These are phyloP conservation scores for Trametes polyzona DNA, from an alignment of 1,284 basidiomycete species.

Conservation along the genomic window DNA sequence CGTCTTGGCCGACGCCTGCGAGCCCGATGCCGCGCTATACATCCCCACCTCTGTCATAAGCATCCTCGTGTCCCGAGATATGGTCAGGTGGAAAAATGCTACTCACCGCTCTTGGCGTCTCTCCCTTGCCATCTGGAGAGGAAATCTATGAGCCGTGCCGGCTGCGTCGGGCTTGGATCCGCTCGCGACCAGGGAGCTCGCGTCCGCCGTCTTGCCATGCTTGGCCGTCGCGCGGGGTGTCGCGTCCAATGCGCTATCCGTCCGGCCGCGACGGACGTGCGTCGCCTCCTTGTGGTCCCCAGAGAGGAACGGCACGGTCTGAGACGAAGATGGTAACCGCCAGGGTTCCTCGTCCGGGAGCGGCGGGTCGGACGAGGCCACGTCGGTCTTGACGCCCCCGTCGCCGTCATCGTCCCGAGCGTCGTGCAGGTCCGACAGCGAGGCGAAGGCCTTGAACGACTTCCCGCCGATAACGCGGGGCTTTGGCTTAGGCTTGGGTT, in stretches of 20 bases:
- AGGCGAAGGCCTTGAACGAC: not conserved
- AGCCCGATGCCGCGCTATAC: not conserved
- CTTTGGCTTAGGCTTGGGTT: conserved; percentile 12
- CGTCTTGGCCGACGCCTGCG: not conserved
- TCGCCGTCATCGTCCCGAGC: not conserved
- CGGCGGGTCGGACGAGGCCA: not conserved
- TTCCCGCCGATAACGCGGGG: conserved; percentile 17
- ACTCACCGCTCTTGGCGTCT: conserved; percentile 9
- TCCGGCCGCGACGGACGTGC: not conserved
- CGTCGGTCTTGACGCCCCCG: not conserved
- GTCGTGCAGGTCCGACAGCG: not conserved
- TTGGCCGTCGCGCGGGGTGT: conserved; percentile 2
- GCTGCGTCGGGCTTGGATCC: not conserved
- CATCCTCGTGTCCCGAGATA: not conserved
- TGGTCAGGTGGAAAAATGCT: not conserved
- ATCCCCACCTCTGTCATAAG: not conserved
- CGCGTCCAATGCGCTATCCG: not conserved
- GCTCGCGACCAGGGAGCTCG: not conserved
- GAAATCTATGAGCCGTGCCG: not conserved
- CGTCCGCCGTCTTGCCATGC: not conserved
- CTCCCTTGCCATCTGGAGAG: conserved; percentile 13
- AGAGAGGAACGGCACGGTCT: not conserved
- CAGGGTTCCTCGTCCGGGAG: not conserved
- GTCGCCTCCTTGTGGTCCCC: not conserved
- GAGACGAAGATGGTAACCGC: not conserved